Percentiles rank a stretch among this genome's conserved stretches.
Conservation (phyloP, 306 rosid genomes). For the Gleditsia sinensis region DNA sequence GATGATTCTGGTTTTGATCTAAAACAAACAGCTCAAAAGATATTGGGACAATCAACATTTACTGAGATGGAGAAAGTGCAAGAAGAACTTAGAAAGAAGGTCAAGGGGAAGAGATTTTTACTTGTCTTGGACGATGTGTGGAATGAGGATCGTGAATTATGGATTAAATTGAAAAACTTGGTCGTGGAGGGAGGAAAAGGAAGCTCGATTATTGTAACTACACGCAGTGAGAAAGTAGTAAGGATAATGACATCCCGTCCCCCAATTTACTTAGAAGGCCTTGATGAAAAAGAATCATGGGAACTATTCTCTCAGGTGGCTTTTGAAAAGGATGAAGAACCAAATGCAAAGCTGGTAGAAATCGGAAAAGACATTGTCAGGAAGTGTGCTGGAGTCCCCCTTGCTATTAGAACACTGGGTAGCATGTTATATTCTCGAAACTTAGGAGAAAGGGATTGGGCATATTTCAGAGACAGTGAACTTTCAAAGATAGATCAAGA, state of each 20-base stretch:
- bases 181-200: neutral
- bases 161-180: neutral
- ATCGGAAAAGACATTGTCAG: too few species aligned
- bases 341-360: too few species aligned
- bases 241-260: neutral
- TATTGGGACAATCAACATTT: neutral
- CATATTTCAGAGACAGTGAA: too few species aligned
- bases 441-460: too few species aligned
- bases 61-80: neutral
- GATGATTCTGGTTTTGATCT: slow-evolving; percentile 6
- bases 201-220: slow-evolving; percentile 19
- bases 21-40: neutral
- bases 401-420: too few species aligned
- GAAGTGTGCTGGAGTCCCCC: too few species aligned
- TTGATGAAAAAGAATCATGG: too few species aligned
- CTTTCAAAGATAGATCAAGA: too few species aligned
- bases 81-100: neutral
- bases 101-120: neutral
- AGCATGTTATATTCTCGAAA: too few species aligned
- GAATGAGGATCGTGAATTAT: neutral
- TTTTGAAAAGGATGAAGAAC: too few species aligned
- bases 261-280: neutral
- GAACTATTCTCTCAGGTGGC: too few species aligned
- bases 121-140: slow-evolving; percentile 32
- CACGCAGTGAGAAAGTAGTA: neutral